Evolutionary conservation across 768 basidiomycete species (phyloP).

Genomic region (Lenzites betulinus): DNA sequence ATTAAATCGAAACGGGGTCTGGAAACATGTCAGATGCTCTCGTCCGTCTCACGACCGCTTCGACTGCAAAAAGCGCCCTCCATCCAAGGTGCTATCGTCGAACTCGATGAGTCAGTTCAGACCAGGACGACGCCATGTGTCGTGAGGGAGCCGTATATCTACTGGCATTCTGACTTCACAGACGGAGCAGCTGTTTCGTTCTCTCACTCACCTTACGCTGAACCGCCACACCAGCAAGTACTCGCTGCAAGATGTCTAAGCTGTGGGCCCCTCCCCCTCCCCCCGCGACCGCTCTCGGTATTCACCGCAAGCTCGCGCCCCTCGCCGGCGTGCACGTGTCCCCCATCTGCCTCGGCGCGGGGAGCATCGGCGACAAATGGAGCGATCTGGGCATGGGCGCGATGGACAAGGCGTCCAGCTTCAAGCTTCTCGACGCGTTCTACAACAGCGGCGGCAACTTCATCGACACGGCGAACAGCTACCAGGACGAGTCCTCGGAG

Average conservation of each 20-base stretch:
- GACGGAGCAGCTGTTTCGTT: background rate
- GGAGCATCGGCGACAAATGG: conserved; percentile 47
- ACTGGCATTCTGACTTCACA: too few species aligned
- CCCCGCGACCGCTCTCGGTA: conserved; percentile 25
- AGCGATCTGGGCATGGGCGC: conserved; percentile 32
- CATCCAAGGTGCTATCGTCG: too few species aligned
- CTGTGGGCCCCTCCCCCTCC: conserved; percentile 4
- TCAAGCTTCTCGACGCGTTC: too few species aligned
- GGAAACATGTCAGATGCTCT: too few species aligned
- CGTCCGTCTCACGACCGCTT: too few species aligned
- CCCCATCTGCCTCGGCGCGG: conserved; percentile 45
- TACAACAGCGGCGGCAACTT: conserved; percentile 44
- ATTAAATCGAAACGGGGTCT: too few species aligned
- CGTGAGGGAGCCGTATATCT: too few species aligned
- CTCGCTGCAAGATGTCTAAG: conserved; percentile 18
- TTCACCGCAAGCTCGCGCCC: conserved; percentile 39
- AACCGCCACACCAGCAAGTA: conserved; percentile 13
- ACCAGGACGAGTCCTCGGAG: conserved; percentile 35
- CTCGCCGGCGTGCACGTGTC: conserved; percentile 46
- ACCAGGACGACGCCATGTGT: too few species aligned
- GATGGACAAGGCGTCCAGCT: conserved; percentile 41
- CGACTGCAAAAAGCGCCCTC: too few species aligned
- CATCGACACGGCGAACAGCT: conserved; percentile 44
- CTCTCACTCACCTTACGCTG: background rate
- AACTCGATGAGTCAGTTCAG: too few species aligned